These are phyloP conservation scores for Betula pendula DNA, from an alignment of 306 rosid species.

Conservation along the genomic window DNA sequence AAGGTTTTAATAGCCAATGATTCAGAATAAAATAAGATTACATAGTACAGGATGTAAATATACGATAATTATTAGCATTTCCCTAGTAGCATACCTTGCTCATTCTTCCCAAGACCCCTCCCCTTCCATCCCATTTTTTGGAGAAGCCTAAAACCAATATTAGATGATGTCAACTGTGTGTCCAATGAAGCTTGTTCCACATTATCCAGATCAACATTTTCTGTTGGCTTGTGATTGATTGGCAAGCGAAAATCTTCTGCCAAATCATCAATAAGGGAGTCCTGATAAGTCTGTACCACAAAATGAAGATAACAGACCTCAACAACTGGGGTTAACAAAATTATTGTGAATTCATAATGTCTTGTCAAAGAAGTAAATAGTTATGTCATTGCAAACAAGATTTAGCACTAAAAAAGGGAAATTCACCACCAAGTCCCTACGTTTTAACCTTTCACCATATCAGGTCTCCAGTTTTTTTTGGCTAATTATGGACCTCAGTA, in stretches of 20 bases:
- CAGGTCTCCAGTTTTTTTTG: too few relatives aligned
- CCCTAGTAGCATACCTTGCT: conserved; percentile 66
- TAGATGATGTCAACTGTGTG: conserved; percentile 75
- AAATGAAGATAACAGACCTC: conserved; percentile 11
- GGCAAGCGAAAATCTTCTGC: conserved; percentile 84
- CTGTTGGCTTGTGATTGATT: conserved; percentile 84
- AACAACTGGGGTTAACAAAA: conserved; percentile 11
- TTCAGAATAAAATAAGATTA: conserved; percentile 5
- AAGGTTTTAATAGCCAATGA: not conserved
- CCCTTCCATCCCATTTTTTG: conserved; percentile 99
- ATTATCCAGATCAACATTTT: conserved; percentile 87
- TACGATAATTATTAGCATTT: not conserved
- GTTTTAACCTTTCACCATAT: too few relatives aligned
- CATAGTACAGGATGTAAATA: not conserved
- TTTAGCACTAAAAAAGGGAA: not conserved
- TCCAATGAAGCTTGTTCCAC: conserved; percentile 97
- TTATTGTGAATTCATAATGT: conserved; percentile 8
- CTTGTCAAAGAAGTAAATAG: not conserved
- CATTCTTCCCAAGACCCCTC: conserved; percentile 95
- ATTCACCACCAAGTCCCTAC: too few relatives aligned
- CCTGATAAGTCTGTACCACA: conserved; percentile 45
- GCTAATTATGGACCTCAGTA: too few relatives aligned
- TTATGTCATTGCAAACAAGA: not conserved
- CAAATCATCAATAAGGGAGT: conserved; percentile 54
- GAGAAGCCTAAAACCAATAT: conserved; percentile 92